phyloP scores from a whole-genome alignment of 2,329 filamentous ascomycete genomes.

The Dothideomycetes sp. region DNA sequence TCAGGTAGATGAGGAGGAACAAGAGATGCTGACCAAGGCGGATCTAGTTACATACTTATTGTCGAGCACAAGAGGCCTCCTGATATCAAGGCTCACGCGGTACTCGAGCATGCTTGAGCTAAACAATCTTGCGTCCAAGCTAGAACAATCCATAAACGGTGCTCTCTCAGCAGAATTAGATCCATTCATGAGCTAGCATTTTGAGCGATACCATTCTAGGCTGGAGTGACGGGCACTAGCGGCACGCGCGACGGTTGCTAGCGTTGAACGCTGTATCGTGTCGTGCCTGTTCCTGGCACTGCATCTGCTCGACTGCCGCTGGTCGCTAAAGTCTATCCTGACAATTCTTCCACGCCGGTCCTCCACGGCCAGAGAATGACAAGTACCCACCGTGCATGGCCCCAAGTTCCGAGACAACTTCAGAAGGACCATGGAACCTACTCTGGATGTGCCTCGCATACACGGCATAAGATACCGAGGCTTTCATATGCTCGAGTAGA shows the following conservation, averaged over 20 bases:
- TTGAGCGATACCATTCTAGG: background rate
- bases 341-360: no score
- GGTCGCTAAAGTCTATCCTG: no score
- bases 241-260: background rate
- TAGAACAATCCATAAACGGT: background rate
- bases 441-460: no score
- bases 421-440: no score
- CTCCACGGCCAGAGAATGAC: no score
- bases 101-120: background rate
- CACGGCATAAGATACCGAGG: no score
- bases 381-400: no score
- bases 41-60: no score
- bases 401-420: no score
- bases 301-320: no score
- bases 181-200: background rate
- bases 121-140: background rate
- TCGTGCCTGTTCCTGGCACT: background rate
- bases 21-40: background rate
- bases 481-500: no score
- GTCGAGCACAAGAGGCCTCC: no score
- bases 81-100: background rate
- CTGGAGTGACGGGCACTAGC: background rate
- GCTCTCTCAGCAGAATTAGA: background rate
- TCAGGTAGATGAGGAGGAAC: background rate
- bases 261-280: background rate